Evolutionary conservation across 768 basidiomycete genomes (phyloP), one percentile per base, ranked within the genome.

Genomic region (Auriscalpium orientale): DNA sequence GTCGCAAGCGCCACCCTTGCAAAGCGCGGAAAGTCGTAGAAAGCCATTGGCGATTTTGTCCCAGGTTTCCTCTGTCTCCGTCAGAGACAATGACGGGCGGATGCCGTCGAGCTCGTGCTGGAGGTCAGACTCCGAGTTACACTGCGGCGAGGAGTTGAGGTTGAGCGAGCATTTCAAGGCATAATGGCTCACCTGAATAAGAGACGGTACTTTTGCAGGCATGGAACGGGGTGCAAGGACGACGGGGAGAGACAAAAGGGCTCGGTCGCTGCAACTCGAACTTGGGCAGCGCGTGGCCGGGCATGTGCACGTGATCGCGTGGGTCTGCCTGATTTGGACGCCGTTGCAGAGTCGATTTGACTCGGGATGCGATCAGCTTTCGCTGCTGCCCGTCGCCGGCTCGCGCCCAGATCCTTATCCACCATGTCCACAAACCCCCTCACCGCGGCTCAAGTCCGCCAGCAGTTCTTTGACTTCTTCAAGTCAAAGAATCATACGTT

Each of bases 381-480:
- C 46, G 16, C 16, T 48, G 15, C 21, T 20, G 13, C 21, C n/a
- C 46, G n/a, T 48, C 46, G 16, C 13, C 4, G 28, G 28, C 28
- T 28, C 28, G 12, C 22, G 12, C 50, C 40, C 34, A 55, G 51
- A 55, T 52, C 54, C 38, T 22, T 47, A 10, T 57, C 54, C 36
- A 55, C 59, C n/a, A 60, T 60, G 59, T 15, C 54, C 46, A 28
- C 20, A 15, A 36, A 3, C 16, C 40, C 40, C 40, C 40, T 43
- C 46, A 12, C 33, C 5, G 20, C 44, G 53, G 34, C 56, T 47
- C 40, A 20, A 68, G 85, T 98, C 57, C 84, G 97, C 62, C 75
- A 94, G 63, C 84, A 90, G 57, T 99, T 92, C 76, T 92, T 98
- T 71, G 77, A 88, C 60, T 98, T 83, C 74, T 99, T 98, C 73